Percentiles rank a stretch among this genome's conserved stretches.
Evolutionary conservation across 192 early-diverging fungal genomes (phyloP).

Genomic region (Pecoramyces ruminantium): DNA sequence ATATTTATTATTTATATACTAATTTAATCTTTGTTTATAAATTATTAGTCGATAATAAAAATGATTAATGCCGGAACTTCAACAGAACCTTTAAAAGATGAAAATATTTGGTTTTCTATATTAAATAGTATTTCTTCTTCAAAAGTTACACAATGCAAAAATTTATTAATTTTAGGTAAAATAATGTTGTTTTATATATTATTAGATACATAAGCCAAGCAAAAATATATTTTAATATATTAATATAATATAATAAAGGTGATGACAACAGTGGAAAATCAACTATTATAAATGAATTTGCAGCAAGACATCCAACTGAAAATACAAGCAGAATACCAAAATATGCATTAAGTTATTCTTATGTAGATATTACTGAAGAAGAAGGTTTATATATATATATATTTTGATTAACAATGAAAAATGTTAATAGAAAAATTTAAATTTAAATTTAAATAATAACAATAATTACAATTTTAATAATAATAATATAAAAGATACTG

Average conservation of each 20-base stretch:
- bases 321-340: neutral
- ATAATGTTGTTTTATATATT: neutral
- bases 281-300: neutral
- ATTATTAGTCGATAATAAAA: neutral
- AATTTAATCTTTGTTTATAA: too few species aligned
- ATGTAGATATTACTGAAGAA: neutral
- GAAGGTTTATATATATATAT: neutral
- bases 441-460: too few species aligned
- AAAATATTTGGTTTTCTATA: neutral
- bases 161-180: neutral
- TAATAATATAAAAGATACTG: neutral
- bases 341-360: neutral
- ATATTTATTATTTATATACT: too few species aligned
- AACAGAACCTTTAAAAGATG: neutral
- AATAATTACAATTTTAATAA: too few species aligned
- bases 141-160: neutral
- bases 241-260: neutral
- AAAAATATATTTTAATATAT: too few species aligned
- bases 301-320: neutral
- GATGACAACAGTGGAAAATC: neutral
- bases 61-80: neutral
- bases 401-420: too few species aligned
- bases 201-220: too few species aligned
- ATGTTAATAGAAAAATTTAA: too few species aligned
- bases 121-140: neutral